Percentiles rank a stretch among this genome's conserved stretches.
These are phyloP conservation scores for Nigrograna mackinnonii DNA, from an alignment of 2,329 filamentous ascomycete species.

Conservation along the genomic window DNA sequence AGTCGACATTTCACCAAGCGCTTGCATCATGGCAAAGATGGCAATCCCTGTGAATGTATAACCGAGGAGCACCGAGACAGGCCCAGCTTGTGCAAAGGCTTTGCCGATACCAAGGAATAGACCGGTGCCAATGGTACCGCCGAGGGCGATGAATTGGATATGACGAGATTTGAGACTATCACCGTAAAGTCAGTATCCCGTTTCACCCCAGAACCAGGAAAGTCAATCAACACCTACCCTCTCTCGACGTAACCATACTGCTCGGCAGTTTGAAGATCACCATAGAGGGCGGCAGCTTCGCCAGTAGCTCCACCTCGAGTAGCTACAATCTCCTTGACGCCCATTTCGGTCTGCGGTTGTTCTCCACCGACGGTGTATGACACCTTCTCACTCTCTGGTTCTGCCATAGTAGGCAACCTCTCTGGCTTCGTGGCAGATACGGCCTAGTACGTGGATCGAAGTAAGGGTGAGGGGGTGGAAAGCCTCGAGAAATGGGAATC, in stretches of 20 bases:
- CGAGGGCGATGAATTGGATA: slow-evolving; percentile 19
- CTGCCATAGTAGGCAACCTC: no score
- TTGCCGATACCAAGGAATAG: slow-evolving; percentile 47
- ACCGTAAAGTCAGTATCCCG: no score
- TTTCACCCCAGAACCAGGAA: no score
- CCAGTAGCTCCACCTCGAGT: slow-evolving; percentile 31
- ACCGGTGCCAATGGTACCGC: slow-evolving; percentile 21
- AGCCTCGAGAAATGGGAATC: no score
- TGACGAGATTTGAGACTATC: slow-evolving; percentile 29
- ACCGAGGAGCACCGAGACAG: slow-evolving; percentile 43
- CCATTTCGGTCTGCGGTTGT: no score
- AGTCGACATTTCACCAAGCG: slow-evolving; percentile 46
- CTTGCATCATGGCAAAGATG: slow-evolving; percentile 45
- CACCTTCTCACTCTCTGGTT: no score
- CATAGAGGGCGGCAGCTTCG: slow-evolving; percentile 58
- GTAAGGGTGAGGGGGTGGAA: no score
- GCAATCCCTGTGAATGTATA: slow-evolving; percentile 38
- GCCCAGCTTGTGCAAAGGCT: slow-evolving; percentile 44
- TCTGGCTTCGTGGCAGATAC: neutral
- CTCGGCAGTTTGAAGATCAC: slow-evolving; percentile 54
- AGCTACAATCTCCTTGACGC: slow-evolving; percentile 25
- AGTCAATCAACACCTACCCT: slow-evolving; percentile 42
- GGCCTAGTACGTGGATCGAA: slow-evolving; percentile 3
- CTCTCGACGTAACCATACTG: slow-evolving; percentile 56
- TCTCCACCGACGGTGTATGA: no score